Conservation (phyloP, 768 basidiomycete genomes). For the Xanthoconium purpureum region DNA sequence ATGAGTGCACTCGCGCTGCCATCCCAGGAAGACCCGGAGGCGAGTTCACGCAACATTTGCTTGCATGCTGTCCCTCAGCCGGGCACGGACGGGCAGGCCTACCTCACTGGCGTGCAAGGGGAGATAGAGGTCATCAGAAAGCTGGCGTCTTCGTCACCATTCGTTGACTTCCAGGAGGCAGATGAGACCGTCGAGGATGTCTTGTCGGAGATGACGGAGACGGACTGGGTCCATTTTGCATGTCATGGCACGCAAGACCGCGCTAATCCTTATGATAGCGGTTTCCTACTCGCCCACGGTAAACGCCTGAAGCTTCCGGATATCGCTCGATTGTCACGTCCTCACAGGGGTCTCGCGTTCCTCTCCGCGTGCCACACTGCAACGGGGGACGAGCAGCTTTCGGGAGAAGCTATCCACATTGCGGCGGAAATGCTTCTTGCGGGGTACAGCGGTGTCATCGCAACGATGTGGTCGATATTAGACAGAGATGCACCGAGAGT, state of each 20-base stretch:
- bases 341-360: background rate
- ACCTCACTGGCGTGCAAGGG: background rate
- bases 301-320: background rate
- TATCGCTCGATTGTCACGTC: background rate
- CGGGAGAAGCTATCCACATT: background rate
- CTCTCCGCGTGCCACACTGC: background rate
- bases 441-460: background rate
- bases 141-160: background rate
- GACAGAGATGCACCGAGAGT: background rate
- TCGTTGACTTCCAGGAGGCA: background rate
- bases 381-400: background rate
- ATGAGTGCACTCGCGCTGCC: background rate
- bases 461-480: background rate
- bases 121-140: background rate
- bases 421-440: background rate
- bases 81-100: background rate
- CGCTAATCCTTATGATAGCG: background rate
- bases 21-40: background rate
- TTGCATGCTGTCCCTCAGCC: background rate
- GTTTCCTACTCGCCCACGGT: background rate
- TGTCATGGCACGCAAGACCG: background rate
- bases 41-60: background rate
- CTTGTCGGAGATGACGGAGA: background rate
- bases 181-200: background rate
- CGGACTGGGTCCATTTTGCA: background rate